Evolutionary conservation across 2,329 filamentous ascomycete genomes (phyloP).

Genomic region (Penicillium thymicola): DNA sequence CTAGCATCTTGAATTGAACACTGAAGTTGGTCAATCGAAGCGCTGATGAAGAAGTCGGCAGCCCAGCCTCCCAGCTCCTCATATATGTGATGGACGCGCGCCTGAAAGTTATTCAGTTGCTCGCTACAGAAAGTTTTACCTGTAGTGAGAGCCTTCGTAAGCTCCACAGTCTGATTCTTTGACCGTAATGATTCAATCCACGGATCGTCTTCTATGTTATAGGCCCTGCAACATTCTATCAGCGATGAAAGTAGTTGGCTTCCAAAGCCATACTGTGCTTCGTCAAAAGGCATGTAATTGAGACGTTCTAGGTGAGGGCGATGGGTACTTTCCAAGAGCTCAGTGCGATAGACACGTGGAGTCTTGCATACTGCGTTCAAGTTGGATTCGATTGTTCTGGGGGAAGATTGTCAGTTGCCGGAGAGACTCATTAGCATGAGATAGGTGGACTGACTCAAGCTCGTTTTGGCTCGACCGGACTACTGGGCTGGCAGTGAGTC

Average conservation of each 20-base stretch:
- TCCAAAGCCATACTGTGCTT: not conserved
- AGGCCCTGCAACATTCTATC: constrained; percentile 34
- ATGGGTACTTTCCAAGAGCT: constrained; percentile 67
- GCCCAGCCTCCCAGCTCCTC: constrained; percentile 66
- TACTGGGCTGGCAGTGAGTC: constrained; percentile 76
- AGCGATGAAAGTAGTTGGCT: constrained; percentile 46
- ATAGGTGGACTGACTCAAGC: constrained; percentile 46
- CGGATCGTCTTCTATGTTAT: constrained; percentile 63
- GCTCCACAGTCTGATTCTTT: constrained; percentile 32
- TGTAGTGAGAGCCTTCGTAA: constrained; percentile 28
- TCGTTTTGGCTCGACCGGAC: constrained; percentile 56
- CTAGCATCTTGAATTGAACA: constrained; percentile 24
- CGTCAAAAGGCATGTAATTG: constrained; percentile 12
- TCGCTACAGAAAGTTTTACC: constrained; percentile 44
- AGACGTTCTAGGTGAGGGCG: constrained; percentile 50
- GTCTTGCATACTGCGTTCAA: constrained; percentile 67
- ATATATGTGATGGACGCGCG: constrained; percentile 51
- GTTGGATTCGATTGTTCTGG: constrained; percentile 57
- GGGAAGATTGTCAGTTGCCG: not conserved
- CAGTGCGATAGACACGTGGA: constrained; percentile 65
- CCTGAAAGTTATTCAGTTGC: constrained; percentile 56
- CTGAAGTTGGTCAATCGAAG: constrained; percentile 43
- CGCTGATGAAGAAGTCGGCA: constrained; percentile 61
- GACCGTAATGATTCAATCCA: constrained; percentile 50
- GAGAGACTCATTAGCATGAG: accelerated